Base-by-base conservation (phyloP, 768 basidiomycete species). In the Leucocoprinus sp. region DNA sequence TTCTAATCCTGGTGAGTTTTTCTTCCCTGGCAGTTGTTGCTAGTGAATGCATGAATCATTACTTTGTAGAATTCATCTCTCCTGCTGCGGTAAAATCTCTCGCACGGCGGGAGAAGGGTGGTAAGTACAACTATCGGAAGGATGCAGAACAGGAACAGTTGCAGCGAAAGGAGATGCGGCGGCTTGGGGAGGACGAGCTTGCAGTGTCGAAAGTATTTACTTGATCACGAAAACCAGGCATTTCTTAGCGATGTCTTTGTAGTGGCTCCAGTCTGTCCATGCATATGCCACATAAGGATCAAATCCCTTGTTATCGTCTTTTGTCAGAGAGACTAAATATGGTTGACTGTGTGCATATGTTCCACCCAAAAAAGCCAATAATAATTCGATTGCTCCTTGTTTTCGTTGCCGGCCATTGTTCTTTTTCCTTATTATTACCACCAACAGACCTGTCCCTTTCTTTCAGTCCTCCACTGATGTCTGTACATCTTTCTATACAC, bases 171-270 rank as follows among this genome's bases (percentile, higher is more conserved):
- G 81, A 79, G 45, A 62, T 67, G 54, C 74, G 84, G 48, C 74
- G 68, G 60, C 68, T 76, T 48, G 74, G 70, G 36, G 89, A 93
- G 64, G 80, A 89, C 63, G 80, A 79, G 49, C 64, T 99, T 57
- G 85, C 82, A 19, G 88, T 93, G 45, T 70, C 81, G 23, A 92
- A 88, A 63, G 86, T 99, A 23, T 99, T 99, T 64, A 80, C 85
- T 45, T 99, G 70, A 77, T 55, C 22, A 39, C 15, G 37, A 18
- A 45, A 42, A 50, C 37, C 37, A 29, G 37, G 4, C 7, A 31
- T 42, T 22, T 8, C 41, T 18, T 42, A 17, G 27, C 14, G 15
- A 42, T 9, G n/a, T n/a, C n/a, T n/a, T n/a, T n/a, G n/a, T n/a
- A n/a, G n/a, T n/a, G n/a, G n/a, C n/a, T n/a, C n/a, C n/a, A n/a